Evolutionary conservation across 768 basidiomycete genomes (phyloP).

Genomic region (Roridomyces roridus): DNA sequence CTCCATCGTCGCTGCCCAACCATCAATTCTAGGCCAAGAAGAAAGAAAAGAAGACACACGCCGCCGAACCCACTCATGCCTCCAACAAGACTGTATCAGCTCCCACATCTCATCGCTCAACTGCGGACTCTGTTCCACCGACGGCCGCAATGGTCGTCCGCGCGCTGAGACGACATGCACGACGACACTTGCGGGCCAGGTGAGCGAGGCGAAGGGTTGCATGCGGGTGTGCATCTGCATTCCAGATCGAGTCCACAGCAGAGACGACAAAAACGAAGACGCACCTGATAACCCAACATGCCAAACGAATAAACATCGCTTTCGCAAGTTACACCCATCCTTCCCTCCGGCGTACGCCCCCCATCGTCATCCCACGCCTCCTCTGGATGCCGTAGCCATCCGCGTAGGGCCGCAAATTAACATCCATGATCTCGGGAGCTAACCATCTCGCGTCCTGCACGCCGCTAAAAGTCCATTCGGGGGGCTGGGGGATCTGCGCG

Average conservation of each 20-base stretch:
- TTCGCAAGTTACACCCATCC: slow-evolving; percentile 13
- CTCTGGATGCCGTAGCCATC: slow-evolving; percentile 13
- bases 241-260: no score
- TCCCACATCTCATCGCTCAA: slow-evolving; percentile 15
- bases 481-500: slow-evolving; percentile 36
- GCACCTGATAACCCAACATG: slow-evolving; percentile 38
- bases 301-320: slow-evolving; percentile 40
- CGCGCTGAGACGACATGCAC: slow-evolving; percentile 6
- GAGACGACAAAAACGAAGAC: background rate
- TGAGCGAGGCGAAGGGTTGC: slow-evolving; percentile 9
- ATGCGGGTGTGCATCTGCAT: slow-evolving; percentile 16
- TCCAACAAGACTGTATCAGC: slow-evolving; percentile 11
- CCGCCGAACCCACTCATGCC: slow-evolving; percentile 7
- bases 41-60: slow-evolving; percentile 1
- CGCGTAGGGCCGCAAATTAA: background rate
- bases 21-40: background rate
- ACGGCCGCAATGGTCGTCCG: slow-evolving; percentile 4
- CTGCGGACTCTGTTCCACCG: background rate
- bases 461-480: slow-evolving; percentile 31
- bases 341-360: slow-evolving; percentile 1
- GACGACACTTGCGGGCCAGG: slow-evolving; percentile 10
- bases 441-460: slow-evolving; percentile 34
- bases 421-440: slow-evolving; percentile 35
- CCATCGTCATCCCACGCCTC: background rate
- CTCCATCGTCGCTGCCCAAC: no score